A percentile compares a stretch with the other conserved stretches of the same genome.
Evolutionary conservation across 192 early-diverging fungal genomes (phyloP).

Genomic region (Phycomyces blakesleeanus): DNA sequence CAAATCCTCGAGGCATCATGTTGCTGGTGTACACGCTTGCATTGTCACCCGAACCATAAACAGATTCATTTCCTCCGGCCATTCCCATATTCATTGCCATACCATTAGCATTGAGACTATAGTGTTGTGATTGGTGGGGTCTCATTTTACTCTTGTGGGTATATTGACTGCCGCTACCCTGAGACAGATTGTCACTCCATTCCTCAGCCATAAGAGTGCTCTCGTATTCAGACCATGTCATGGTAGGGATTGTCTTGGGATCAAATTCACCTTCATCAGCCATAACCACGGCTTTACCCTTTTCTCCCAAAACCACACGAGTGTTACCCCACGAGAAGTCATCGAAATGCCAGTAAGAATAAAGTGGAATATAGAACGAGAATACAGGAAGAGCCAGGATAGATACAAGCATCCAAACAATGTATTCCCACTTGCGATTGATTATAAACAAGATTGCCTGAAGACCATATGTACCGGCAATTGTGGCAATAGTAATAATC

Average conservation of each 20-base stretch:
- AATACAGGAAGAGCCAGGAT: conserved; percentile 89
- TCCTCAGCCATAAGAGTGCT: conserved; percentile 41
- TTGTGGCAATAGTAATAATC: conserved; percentile 77
- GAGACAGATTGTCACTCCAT: conserved; percentile 39
- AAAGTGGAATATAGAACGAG: conserved; percentile 76
- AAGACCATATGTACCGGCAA: conserved; percentile 84
- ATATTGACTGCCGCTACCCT: conserved; percentile 21
- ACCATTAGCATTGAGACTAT: too few relatives aligned
- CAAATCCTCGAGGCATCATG: not conserved
- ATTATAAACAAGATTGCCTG: conserved; percentile 83
- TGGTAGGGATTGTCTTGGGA: conserved; percentile 68
- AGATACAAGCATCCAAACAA: conserved; percentile 97
- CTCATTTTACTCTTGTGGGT: conserved; percentile 14
- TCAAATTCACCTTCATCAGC: conserved; percentile 79
- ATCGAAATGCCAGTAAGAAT: conserved; percentile 99
- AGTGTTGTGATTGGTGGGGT: not conserved
- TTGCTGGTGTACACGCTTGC: conserved; percentile 1
- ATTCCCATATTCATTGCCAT: too few relatives aligned
- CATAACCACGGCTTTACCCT: conserved; percentile 62
- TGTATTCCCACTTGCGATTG: conserved; percentile 75
- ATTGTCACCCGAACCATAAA: not conserved
- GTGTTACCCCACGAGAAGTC: conserved; percentile 99
- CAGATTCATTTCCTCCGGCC: not conserved
- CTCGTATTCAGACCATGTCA: conserved; percentile 83
- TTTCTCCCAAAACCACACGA: conserved; percentile 84